A percentile compares a stretch with the other conserved stretches of the same genome.
Conservation (phyloP, 2,329 filamentous ascomycete species). For the Berkeleyomyces rouxiae region DNA sequence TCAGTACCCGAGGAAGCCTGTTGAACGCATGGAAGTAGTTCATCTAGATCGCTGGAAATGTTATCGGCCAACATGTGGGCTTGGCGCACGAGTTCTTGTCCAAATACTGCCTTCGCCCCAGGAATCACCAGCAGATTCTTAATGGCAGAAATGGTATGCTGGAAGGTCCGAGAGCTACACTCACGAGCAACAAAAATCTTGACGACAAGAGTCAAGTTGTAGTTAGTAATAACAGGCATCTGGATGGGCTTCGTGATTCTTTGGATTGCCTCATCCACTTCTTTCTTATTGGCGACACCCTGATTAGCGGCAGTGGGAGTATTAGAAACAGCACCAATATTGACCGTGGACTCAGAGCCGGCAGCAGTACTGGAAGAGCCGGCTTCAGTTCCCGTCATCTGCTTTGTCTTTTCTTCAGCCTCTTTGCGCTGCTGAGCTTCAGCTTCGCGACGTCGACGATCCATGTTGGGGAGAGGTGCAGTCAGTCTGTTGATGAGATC, state of each 20-base stretch:
- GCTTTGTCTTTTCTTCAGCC: constrained; percentile 6
- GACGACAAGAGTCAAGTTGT: constrained; percentile 85
- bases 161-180: constrained; percentile 94
- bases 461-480: constrained; percentile 61
- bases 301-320: constrained; percentile 15
- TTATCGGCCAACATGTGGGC: constrained; percentile 70
- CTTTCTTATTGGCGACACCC: constrained; percentile 21
- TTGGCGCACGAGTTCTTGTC: constrained; percentile 79
- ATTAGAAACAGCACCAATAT: constrained; percentile 17
- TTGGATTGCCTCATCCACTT: constrained; percentile 25
- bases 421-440: constrained; percentile 33
- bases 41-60: constrained; percentile 69
- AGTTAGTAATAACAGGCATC: constrained; percentile 70
- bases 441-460: constrained; percentile 67
- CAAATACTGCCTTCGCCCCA: constrained; percentile 75
- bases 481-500: constrained; percentile 79
- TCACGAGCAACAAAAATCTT: constrained; percentile 92
- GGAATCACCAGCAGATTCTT: constrained; percentile 92
- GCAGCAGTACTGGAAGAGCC: not conserved
- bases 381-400: constrained; percentile 6
- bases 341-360: constrained; percentile 8
- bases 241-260: constrained; percentile 45
- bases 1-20: constrained; percentile 80
- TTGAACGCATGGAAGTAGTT: constrained; percentile 71
- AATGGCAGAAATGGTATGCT: constrained; percentile 94